Base-by-base conservation (phyloP, 768 basidiomycete species). In the Candolleomyces eurysporus region DNA sequence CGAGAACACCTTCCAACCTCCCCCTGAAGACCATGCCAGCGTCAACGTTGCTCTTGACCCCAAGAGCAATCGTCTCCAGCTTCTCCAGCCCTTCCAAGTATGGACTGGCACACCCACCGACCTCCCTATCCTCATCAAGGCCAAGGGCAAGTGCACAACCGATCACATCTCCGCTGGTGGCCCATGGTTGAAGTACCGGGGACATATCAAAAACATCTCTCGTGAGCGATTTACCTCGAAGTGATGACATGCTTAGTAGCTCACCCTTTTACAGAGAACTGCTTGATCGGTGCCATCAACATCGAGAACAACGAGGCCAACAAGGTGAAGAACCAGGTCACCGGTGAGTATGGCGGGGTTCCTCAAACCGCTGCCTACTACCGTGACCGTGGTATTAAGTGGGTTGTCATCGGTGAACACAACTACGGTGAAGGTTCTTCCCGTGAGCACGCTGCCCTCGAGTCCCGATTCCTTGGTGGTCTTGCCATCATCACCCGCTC, bases 181-280 rank as follows among this genome's bases (percentile, higher is more conserved):
- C 62, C 96, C 96, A 49, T 98, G 96, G 96, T 86, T 98, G 81
- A 98, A 98, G 80, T 98, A 96, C 84, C 93, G 96, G 81, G 96
- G 96, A 64, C 96, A 98, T 77, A 88, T 98, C 71, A 85, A 97
- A 76, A 98, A 98, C 83, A 98, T 97, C 73, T 97, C 96, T 36
- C 92, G 91, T 91, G 64, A 64, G 87, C 82, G 2, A 26, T 26
- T 4, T 26, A 26, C 26, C n/a, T n/a, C n/a, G n/a, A n/a, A n/a
- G n/a, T n/a, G n/a, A n/a, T n/a, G n/a, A n/a, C 26, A 26, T 26
- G 26, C 62, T 31, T 56, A n/a, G 60, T 64, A 36, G 11, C 63
- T 52, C 60, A 26, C 9, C 46, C 42, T 65, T 1, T 58, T 31
- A 2, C 69, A 92, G 90, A 98, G 76, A 98, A 98, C 83, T 96